phyloP scores from a whole-genome alignment of 345 rosid genomes.

The Eucalyptus guilfoylei region DNA sequence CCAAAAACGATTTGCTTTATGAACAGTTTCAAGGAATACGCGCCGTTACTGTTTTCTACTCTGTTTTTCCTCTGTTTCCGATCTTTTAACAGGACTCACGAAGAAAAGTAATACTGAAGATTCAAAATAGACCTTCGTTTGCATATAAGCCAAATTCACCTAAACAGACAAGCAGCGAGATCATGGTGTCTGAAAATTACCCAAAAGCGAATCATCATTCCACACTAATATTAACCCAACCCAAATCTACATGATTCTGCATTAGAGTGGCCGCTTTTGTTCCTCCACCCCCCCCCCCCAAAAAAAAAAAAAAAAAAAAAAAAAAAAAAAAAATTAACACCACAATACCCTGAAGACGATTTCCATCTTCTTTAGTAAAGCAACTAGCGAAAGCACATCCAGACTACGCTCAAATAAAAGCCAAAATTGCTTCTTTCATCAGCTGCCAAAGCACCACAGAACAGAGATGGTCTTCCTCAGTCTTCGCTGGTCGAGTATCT shows the following conservation, averaged over 20 bases:
- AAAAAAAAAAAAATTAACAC: neutral
- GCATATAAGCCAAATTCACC: neutral
- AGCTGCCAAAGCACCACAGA: neutral
- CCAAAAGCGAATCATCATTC: neutral
- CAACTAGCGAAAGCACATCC: neutral
- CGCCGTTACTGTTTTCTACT: neutral
- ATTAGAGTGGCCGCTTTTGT: neutral
- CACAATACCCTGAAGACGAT: neutral
- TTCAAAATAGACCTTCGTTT: neutral
- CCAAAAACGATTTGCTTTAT: neutral
- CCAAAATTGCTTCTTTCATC: neutral
- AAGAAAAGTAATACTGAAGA: neutral
- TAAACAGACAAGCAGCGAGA: neutral
- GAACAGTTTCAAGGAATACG: neutral
- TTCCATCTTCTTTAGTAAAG: neutral
- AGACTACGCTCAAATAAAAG: neutral
- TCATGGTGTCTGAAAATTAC: neutral
- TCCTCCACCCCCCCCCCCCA: neutral
- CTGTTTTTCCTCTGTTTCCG: neutral
- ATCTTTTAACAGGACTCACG: neutral
- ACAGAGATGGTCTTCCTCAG: neutral
- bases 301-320: too few relatives aligned
- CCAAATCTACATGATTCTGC: neutral
- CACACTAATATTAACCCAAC: neutral
- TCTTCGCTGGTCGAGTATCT: constrained; percentile 15